Evolutionary conservation across 2,329 filamentous ascomycete genomes (phyloP), one percentile per base, ranked within the genome.

Genomic region (Cryphonectria parasitica): DNA sequence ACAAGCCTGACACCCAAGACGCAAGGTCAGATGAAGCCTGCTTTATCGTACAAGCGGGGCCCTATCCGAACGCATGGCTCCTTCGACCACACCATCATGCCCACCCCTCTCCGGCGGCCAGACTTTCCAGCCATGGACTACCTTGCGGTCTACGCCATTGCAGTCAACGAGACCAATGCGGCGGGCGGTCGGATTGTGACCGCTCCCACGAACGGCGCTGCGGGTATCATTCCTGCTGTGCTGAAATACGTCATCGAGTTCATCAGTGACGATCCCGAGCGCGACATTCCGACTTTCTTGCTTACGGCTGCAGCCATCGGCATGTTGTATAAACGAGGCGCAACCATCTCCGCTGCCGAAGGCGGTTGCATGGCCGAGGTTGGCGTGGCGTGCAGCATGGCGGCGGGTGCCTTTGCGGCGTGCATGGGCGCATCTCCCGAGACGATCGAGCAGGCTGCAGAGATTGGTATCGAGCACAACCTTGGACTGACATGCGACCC

Each of bases 351-450:
- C 0, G 84, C 84, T 0, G 84, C 84, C 1, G 84, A 86, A 73
- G 84, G 84, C 54, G 84, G 84, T 0, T 86, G 84, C 76, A 86
- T 86, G 84, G 84, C 84, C n/a, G 84, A 86, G 73, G 84, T 86
- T 0, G 84, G 84, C 36, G 84, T 86, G 0, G 84, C 84, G 2
- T 86, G 84, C 73, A 84, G 83, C 34, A 86, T 86, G 84, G 84
- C 84, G 0, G 84, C 84, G 0, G 84, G 82, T 0, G 84, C 83
- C 0, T 86, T 86, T 67, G 83, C 84, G 0, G 84, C 84, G 0
- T 85, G 83, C 72, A 85, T 86, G 83, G 84, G 84, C 28, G 84
- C 83, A n/a, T 80, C 79, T 25, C 83, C 83, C 0, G 83, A 85
- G 76, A 83, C 82, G 1, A 83, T 86, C 60, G 83, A 85, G 75